A percentile compares a stretch with the other conserved stretches of the same genome.
Conservation (phyloP, 495 filamentous ascomycete species). For the Penicillium malachiteum region DNA sequence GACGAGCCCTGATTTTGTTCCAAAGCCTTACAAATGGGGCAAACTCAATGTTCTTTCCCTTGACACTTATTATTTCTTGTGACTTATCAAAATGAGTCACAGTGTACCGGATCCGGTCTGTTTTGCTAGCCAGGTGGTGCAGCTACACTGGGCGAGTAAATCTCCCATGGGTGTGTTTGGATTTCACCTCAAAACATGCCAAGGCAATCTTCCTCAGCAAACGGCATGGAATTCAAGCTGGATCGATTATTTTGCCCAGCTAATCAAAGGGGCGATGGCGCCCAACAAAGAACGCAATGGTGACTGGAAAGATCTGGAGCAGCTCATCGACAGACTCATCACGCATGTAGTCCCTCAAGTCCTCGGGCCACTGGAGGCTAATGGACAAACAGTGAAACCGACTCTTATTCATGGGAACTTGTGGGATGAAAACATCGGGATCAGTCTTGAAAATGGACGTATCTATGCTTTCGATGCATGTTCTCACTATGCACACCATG, state of each 20-base stretch:
- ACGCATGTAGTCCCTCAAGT: constrained; percentile 4
- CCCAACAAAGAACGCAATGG: constrained; percentile 1
- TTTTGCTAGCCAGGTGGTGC: not conserved
- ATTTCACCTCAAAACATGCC: constrained; percentile 4
- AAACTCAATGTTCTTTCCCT: too few species aligned
- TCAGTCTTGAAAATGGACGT: not conserved
- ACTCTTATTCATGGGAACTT: constrained; percentile 10
- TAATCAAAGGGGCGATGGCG: not conserved
- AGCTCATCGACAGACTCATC: not conserved
- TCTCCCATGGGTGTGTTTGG: constrained; percentile 12
- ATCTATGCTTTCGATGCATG: not conserved
- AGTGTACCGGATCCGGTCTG: too few species aligned
- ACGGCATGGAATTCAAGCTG: constrained; percentile 1
- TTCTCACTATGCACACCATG: not conserved
- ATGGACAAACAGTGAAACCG: constrained; percentile 3
- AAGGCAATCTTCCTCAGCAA: not conserved
- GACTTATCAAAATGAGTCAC: too few species aligned
- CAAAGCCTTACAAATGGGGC: too few species aligned
- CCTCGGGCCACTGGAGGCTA: not conserved
- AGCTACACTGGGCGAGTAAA: not conserved
- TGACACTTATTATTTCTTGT: too few species aligned
- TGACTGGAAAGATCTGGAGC: constrained; percentile 5
- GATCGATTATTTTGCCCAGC: not conserved
- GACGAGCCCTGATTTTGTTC: too few species aligned
- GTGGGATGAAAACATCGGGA: constrained; percentile 8